Base-by-base conservation (phyloP, 2,329 filamentous ascomycete species). In the Cercospora canescens region DNA sequence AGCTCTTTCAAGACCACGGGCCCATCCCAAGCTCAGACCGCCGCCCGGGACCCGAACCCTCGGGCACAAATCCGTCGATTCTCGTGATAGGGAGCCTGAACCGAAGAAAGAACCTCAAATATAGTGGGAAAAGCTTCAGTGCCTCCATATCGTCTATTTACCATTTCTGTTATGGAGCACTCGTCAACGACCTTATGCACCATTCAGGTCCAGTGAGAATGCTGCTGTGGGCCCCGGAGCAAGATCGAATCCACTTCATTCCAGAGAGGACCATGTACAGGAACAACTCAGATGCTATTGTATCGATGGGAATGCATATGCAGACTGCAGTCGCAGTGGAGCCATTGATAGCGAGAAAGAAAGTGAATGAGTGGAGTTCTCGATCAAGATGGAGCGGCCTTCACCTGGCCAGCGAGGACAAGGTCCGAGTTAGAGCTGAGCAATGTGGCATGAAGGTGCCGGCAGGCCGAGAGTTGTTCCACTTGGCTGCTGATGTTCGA, bases 161-260 rank as follows among this genome's bases (percentile, higher is more conserved):
- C 18, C 93, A 94, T 72, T 78, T 94, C 5, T 81, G 84, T 6
- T 85, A 83, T 67, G 82, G 80, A 4, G 55, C 85, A 0, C 84
- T 83, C 59, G 84, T 54, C 1, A 77, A 77, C 32, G 50, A 67
- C 60, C 67, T 69, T 45, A 79, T 96, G 71, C 90, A 97, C 72
- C 82, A 83, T 30, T 94, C 93, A 75, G 94, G 94, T 3, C 85
- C 89, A 18, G 89, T 96, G 3, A 88, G 93, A 57, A 89, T 94
- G 82, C 83, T 98, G 1, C 76, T 94, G 41, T 94, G 93, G 89
- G 74, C 89, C 3, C 84, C 86, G 1, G 82, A 89, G 50, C 81
- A 85, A 0, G 89, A 92, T 63, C 87, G 87, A 69, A 73, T 78
- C 6, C 68, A 77, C 1, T 70, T 92, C 1, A 65, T 97, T 7